Percentiles rank a stretch among this genome's conserved stretches.
Evolutionary conservation across 768 basidiomycete species (phyloP).

Genomic region (Tephrocybe sp.): DNA sequence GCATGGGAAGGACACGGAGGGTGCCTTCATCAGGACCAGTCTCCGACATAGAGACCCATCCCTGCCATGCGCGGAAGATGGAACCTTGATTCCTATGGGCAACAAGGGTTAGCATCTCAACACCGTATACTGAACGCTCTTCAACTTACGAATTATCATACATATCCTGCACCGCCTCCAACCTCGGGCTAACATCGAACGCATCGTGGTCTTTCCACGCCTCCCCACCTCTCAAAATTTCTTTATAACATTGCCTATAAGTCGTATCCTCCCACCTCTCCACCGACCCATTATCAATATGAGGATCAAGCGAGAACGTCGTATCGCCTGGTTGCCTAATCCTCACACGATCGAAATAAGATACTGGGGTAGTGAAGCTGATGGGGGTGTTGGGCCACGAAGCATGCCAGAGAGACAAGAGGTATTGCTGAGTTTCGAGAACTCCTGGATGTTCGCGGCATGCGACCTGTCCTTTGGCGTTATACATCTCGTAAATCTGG

Average conservation of each 20-base stretch:
- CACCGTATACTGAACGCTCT: not conserved
- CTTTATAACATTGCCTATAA: constrained; percentile 36
- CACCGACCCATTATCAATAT: constrained; percentile 49
- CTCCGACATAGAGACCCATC: constrained; percentile 49
- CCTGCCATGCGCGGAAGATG: constrained; percentile 57
- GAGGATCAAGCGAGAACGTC: constrained; percentile 65
- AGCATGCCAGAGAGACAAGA: constrained; percentile 61
- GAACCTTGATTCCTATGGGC: constrained; percentile 45
- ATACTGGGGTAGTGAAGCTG: constrained; percentile 56
- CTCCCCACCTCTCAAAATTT: constrained; percentile 41
- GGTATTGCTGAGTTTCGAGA: constrained; percentile 52
- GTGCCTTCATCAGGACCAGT: constrained; percentile 64
- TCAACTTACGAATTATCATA: constrained; percentile 54
- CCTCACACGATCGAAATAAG: constrained; percentile 74
- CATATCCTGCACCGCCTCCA: constrained; percentile 55
- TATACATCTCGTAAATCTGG: constrained; percentile 76
- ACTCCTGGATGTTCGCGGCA: constrained; percentile 66
- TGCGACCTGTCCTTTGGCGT: constrained; percentile 56
- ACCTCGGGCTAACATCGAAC: constrained; percentile 43
- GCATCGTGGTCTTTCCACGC: constrained; percentile 49
- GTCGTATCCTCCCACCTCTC: constrained; percentile 55
- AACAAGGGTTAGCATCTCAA: constrained; percentile 8
- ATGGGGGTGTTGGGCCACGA: constrained; percentile 35
- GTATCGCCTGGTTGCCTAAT: constrained; percentile 71
- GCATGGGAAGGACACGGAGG: constrained; percentile 56